phyloP scores from a whole-genome alignment of 345 rosid species.

The Garcia nutans region DNA sequence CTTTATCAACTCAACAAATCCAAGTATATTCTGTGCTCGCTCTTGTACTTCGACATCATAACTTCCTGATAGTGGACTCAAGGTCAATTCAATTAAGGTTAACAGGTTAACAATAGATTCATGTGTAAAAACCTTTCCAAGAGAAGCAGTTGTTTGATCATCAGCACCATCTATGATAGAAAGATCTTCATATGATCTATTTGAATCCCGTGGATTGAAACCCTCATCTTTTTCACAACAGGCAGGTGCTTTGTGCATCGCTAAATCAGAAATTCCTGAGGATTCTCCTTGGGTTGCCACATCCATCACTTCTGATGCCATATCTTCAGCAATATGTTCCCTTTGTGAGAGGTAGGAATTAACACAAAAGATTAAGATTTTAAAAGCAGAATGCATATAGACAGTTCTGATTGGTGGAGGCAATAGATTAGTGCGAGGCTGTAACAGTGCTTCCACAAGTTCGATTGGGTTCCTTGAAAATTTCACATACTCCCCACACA shows the following conservation, averaged over 20 bases:
- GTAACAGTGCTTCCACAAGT: conserved; percentile 75
- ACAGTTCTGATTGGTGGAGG: conserved; percentile 59
- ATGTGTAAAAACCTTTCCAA: conserved; percentile 30
- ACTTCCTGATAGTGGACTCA: conserved; percentile 51
- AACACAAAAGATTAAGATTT: conserved; percentile 57
- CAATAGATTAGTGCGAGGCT: conserved; percentile 83
- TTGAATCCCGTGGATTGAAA: conserved; percentile 32
- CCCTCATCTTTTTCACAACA: conserved; percentile 24
- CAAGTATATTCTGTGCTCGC: conserved; percentile 69
- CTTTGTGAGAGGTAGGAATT: conserved; percentile 39
- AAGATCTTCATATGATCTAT: conserved; percentile 36
- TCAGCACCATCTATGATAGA: conserved; percentile 28
- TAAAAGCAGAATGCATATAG: conserved; percentile 73
- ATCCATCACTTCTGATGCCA: conserved; percentile 27
- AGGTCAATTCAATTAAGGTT: conserved; percentile 50
- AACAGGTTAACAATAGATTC: conserved; percentile 55
- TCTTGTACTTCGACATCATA: conserved; percentile 81
- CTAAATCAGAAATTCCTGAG: conserved; percentile 25
- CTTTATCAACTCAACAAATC: conserved; percentile 58
- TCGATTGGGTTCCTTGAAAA: conserved; percentile 65
- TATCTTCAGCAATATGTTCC: conserved; percentile 26
- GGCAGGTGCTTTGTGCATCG: conserved; percentile 14
- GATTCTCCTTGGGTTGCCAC: conserved; percentile 17
- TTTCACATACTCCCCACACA: conserved; percentile 81
- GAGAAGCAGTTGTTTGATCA: conserved; percentile 30